phyloP scores from a whole-genome alignment of 169 alveolate genomes.

The Eimeria maxima region DNA sequence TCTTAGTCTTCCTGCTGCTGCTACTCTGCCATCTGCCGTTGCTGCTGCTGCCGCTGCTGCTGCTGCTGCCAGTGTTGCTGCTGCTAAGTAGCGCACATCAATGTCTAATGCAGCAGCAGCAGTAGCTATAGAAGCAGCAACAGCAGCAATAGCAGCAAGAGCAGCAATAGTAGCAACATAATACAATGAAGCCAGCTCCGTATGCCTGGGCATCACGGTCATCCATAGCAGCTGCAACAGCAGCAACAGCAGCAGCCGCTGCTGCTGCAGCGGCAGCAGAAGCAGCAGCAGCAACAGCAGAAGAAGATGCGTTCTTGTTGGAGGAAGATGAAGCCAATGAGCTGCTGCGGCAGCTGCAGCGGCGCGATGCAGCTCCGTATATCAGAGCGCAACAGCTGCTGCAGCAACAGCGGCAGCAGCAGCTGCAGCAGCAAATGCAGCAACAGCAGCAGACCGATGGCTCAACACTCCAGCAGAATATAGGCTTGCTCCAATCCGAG shows the following conservation, averaged over 20 bases:
- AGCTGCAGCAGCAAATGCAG: not conserved
- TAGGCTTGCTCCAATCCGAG: not conserved
- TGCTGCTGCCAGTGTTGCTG: not conserved
- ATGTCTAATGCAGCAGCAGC: not conserved
- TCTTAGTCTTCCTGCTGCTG: not conserved
- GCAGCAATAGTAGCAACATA: not conserved
- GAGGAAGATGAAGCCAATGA: not conserved
- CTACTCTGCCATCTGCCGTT: not conserved
- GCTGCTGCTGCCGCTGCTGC: constrained; percentile 15
- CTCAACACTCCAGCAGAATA: not conserved
- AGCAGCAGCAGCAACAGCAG: constrained; percentile 1
- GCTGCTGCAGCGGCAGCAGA: constrained; percentile 34
- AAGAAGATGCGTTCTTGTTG: not conserved
- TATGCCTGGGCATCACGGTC: constrained; percentile 6
- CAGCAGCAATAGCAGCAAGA: not conserved
- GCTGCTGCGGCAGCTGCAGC: not conserved
- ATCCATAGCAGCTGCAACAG: not conserved
- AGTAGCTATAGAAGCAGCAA: not conserved
- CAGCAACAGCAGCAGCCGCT: not conserved
- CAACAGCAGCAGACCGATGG: not conserved
- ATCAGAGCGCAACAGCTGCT: too few relatives aligned
- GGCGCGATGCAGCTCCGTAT: not conserved
- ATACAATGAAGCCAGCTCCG: not conserved
- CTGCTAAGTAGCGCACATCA: not conserved
- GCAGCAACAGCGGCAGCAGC: not conserved